Evolutionary conservation across 805 yeast genomes (phyloP).

Genomic region (Barnettozyma botsteinii): DNA sequence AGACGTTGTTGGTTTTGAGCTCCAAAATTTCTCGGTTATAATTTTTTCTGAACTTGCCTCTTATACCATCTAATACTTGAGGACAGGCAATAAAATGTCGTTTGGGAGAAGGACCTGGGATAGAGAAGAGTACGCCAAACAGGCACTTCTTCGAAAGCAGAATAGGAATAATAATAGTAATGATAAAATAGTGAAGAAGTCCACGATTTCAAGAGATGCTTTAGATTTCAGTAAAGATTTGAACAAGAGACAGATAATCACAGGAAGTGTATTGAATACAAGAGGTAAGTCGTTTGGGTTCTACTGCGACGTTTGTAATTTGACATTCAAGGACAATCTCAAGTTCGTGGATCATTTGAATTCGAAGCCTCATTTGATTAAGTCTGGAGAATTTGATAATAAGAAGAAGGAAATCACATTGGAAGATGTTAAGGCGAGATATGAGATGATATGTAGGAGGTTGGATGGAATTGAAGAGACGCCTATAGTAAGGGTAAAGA

Average conservation of each 20-base stretch:
- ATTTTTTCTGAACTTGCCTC: too few relatives aligned
- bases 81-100: constrained; percentile 1
- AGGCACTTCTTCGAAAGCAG: constrained; percentile 31
- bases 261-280: constrained; percentile 28
- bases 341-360: constrained; percentile 81
- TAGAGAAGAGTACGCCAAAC: constrained; percentile 52
- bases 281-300: constrained; percentile 72
- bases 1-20: too few relatives aligned
- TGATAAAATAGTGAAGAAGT: constrained; percentile 5
- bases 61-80: too few relatives aligned
- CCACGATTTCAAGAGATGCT: constrained; percentile 13
- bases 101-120: constrained; percentile 73
- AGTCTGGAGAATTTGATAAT: constrained; percentile 32
- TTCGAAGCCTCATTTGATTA: constrained; percentile 57
- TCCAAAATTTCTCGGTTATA: neutral
- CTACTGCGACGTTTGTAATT: constrained; percentile 71
- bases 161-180: constrained; percentile 5
- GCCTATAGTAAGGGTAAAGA: constrained; percentile 33
- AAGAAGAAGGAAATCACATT: constrained; percentile 39
- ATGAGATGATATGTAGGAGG: constrained; percentile 25
- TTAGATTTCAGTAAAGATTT: constrained; percentile 25
- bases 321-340: constrained; percentile 77
- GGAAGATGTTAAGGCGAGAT: constrained; percentile 40
- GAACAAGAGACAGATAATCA: constrained; percentile 31
- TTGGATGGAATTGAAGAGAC: constrained; percentile 37